A percentile compares a stretch with the other conserved stretches of the same genome.
These are phyloP conservation scores for Phascolomyces articulosus DNA, from an alignment of 371 early-diverging fungal species.

Conservation along the genomic window DNA sequence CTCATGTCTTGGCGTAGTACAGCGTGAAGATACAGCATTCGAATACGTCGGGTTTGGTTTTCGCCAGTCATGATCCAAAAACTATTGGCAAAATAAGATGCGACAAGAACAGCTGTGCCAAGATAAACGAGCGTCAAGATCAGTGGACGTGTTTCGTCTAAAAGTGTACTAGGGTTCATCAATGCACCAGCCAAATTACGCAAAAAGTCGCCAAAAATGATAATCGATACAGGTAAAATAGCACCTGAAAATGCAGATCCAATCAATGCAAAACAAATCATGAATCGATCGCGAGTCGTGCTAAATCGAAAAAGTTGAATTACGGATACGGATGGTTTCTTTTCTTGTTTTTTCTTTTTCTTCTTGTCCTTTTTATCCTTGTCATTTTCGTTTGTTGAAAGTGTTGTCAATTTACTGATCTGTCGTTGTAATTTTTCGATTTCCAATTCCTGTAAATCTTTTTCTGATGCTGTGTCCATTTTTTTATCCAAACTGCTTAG, in stretches of 20 bases:
- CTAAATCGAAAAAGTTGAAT: conserved; percentile 39
- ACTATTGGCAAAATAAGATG: conserved; percentile 26
- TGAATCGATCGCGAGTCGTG: conserved; percentile 19
- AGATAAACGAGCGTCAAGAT: conserved; percentile 33
- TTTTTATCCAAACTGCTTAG: background rate
- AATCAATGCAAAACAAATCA: conserved; percentile 29
- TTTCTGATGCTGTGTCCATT: background rate
- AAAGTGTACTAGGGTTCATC: conserved; percentile 16
- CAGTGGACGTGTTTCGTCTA: conserved; percentile 32
- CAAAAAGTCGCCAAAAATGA: conserved; percentile 50
- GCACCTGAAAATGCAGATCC: conserved; percentile 38
- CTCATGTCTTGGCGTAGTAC: conserved; percentile 85
- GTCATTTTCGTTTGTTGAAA: background rate
- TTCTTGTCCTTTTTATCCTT: background rate
- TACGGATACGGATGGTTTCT: conserved; percentile 31
- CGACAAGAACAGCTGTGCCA: conserved; percentile 28
- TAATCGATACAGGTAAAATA: conserved; percentile 41
- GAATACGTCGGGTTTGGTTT: conserved; percentile 55
- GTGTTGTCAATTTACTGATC: background rate
- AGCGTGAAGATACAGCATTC: conserved; percentile 66
- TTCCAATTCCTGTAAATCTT: background rate
- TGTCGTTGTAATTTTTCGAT: background rate
- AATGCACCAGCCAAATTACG: conserved; percentile 27
- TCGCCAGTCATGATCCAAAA: conserved; percentile 43
- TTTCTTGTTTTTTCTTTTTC: conserved; percentile 40